Evolutionary conservation across 2,329 filamentous ascomycete species (phyloP), one percentile per base, ranked within the genome.

Genomic region (Sporothrix euskadiensis): DNA sequence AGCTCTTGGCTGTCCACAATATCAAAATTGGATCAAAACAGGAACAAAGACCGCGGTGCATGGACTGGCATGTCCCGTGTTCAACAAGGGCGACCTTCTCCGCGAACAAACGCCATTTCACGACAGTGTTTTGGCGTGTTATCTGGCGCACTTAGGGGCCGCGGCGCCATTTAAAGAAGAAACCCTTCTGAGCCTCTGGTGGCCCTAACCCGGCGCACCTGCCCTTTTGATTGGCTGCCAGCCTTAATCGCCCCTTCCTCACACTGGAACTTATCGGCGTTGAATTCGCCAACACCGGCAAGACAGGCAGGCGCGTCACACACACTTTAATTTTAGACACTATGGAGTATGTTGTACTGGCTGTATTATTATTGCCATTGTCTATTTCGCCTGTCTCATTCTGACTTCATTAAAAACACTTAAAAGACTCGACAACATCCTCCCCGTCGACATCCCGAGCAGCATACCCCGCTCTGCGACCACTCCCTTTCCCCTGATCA

Each of bases 161-260:
- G 35, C 59, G 59, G 61, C 61, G 61, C 30, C 39, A 44, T 10
- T 22, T 32, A 2, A 39, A 19, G 47, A 22, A 63, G n/a, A 22
- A 66, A 59, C 39, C 44, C 47, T 30, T 61, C 39, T 56, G 54
- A 22, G 71, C 75, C 75, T 75, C 56, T 76, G 68, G 71, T 16
- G 69, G 35, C 63, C 69, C 59, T 52, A 59, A 49, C 47, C 59
- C 57, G 16, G 41, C 44, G 74, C 76, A 77, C 75, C 76, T 77
- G 76, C 72, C 69, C 9, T 49, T 73, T 76, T 76, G 74, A 75
- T 77, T 77, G 76, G 76, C 73, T 73, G 71, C 26, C 70, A 75
- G 68, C 59, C 32, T 22, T 39, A 73, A 56, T 56, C 56, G 72
- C 66, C 32, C 54, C 69, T 57, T 68, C 73, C 52, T 14, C 16